phyloP scores from a whole-genome alignment of 1,284 basidiomycete species.

The Sparassis latifolia region DNA sequence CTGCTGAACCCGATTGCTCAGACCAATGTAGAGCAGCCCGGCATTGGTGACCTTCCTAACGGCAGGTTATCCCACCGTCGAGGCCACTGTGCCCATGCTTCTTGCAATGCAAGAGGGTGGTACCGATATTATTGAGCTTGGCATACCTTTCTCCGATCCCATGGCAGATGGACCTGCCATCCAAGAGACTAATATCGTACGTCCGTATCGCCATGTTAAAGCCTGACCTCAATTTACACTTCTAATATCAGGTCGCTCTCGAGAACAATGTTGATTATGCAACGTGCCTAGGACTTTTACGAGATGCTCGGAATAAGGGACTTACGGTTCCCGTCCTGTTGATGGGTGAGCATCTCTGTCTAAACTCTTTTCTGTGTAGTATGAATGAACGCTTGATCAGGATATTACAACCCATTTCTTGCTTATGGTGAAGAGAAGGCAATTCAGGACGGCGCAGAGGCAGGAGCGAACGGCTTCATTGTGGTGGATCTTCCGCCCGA shows the following conservation, averaged over 20 bases:
- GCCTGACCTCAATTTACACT: neutral
- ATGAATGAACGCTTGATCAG: slow-evolving; percentile 33
- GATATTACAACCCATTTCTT: slow-evolving; percentile 94
- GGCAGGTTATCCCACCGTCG: slow-evolving; percentile 77
- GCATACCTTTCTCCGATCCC: slow-evolving; percentile 95
- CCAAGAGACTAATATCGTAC: slow-evolving; percentile 86
- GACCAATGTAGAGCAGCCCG: slow-evolving; percentile 46
- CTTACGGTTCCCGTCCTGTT: slow-evolving; percentile 84
- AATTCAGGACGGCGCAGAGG: slow-evolving; percentile 80
- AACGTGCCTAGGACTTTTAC: slow-evolving; percentile 71
- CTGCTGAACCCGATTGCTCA: too few species aligned
- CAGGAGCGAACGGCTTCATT: slow-evolving; percentile 96
- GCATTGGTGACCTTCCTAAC: slow-evolving; percentile 89
- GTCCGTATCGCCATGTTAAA: slow-evolving; percentile 19
- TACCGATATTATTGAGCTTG: slow-evolving; percentile 93
- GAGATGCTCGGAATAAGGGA: slow-evolving; percentile 75
- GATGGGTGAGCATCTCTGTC: slow-evolving; percentile 65
- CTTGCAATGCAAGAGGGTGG: slow-evolving; percentile 91
- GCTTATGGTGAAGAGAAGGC: slow-evolving; percentile 95
- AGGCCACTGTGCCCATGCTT: slow-evolving; percentile 83
- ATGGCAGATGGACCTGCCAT: slow-evolving; percentile 92
- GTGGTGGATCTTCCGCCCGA: slow-evolving; percentile 97
- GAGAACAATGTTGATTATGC: slow-evolving; percentile 74
- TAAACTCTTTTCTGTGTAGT: neutral
- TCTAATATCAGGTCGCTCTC: slow-evolving; percentile 64